Evolutionary conservation across 2,329 filamentous ascomycete species (phyloP), one percentile per base, ranked within the genome.

Genomic region (Trichoderma hamatum): DNA sequence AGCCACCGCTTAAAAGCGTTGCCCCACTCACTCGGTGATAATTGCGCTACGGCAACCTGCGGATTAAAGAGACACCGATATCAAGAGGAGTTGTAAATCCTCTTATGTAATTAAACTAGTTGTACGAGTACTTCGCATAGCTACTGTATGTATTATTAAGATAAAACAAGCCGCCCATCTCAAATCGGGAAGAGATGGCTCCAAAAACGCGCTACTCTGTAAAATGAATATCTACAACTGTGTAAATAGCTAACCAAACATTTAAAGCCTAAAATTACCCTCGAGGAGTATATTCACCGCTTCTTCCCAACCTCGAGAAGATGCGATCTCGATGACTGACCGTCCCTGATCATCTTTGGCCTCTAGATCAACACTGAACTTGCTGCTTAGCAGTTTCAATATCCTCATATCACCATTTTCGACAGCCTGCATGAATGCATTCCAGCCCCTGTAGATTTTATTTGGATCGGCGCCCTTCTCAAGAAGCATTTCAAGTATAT

Each of bases 391-490:
- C 24, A 90, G 76, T 58, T 78, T 81, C 49, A 91, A 78, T 14
- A 90, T 81, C 3, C 80, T 75, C 2, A 82, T 76, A 70, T 90
- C 87, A 19, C 88, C 88, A 73, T 89, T 88, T 79, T 91, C 88
- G 14, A 90, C 81, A 0, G 88, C 87, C 76, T 90, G 88, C 78
- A 90, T 86, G 67, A 90, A 82, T 21, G 84, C 88, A 74, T 88
- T 90, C 86, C 88, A 90, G 5, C 87, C 88, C 0, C 88, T 84
- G 77, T 90, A 90, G 70, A 90, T 80, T 76, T 87, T 86, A 79
- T 92, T 92, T 59, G 89, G 88, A 73, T 92, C 88, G 1, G 88
- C 90, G 11, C 90, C 89, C 70, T 85, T 83, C 13, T 84, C 84
- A 9, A 92, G 82, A 6, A 92, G 82, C 79, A 89, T 82, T 76